These are phyloP conservation scores for Septoria petroselini DNA, from an alignment of 2,329 filamentous ascomycete species.

Conservation along the genomic window DNA sequence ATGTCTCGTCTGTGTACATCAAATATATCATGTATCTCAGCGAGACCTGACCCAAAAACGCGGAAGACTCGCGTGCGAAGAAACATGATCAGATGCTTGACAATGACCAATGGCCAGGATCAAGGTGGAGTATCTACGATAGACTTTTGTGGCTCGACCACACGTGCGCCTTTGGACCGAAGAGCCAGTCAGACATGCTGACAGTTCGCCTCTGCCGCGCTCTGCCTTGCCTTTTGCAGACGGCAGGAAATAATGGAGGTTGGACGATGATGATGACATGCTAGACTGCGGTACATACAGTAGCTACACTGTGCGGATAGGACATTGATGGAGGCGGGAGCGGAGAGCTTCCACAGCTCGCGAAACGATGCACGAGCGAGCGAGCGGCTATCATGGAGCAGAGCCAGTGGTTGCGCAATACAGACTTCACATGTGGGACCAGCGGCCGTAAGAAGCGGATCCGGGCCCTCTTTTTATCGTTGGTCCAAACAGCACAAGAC, in stretches of 20 bases:
- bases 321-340: background rate
- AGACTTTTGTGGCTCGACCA: conserved; percentile 14
- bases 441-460: background rate
- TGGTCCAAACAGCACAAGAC: too few relatives aligned
- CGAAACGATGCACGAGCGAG: background rate
- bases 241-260: background rate
- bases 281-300: too few relatives aligned
- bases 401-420: background rate
- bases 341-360: background rate
- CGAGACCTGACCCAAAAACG: too few relatives aligned
- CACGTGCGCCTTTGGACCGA: conserved; percentile 9
- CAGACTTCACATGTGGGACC: background rate
- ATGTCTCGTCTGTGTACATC: too few relatives aligned
- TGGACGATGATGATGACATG: background rate
- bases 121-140: conserved; percentile 1
- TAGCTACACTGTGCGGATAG: too few relatives aligned
- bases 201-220: background rate
- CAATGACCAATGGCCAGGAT: background rate
- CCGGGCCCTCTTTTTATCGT: background rate
- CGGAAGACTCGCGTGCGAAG: background rate
- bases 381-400: too few relatives aligned
- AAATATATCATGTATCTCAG: too few relatives aligned
- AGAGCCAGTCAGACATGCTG: conserved; percentile 1
- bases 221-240: background rate
- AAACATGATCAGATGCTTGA: background rate